Evolutionary conservation across 768 basidiomycete species (phyloP).

Genomic region (Leucogyrophana mollusca): DNA sequence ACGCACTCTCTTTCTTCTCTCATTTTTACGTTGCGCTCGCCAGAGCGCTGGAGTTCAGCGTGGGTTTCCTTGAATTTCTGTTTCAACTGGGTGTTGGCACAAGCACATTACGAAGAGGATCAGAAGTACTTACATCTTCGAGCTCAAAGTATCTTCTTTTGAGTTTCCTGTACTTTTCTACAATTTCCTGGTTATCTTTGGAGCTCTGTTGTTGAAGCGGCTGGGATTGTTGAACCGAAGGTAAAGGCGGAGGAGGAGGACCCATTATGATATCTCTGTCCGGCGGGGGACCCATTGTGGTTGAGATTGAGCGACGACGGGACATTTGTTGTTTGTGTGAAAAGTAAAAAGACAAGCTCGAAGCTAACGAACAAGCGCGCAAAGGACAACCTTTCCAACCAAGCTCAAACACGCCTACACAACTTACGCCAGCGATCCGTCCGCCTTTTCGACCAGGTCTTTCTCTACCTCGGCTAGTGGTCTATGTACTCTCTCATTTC

Average conservation of each 20-base stretch:
- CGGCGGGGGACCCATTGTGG: conserved; percentile 37
- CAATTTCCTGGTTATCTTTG: conserved; percentile 45
- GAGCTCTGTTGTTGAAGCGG: conserved; percentile 22
- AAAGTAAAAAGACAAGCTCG: conserved; percentile 14
- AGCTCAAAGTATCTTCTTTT: conserved; percentile 68
- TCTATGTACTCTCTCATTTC: too few relatives aligned
- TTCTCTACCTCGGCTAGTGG: too few relatives aligned
- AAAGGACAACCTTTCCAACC: conserved; percentile 18
- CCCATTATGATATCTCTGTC: conserved; percentile 55
- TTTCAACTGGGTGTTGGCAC: conserved; percentile 20
- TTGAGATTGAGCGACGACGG: conserved; percentile 20
- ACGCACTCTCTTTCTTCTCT: conserved; percentile 64
- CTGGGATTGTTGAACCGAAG: conserved; percentile 30
- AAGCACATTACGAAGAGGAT: not conserved
- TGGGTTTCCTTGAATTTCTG: conserved; percentile 62
- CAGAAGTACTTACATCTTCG: conserved; percentile 57
- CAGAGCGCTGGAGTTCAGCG: conserved; percentile 56
- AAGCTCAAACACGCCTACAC: conserved; percentile 35
- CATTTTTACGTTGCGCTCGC: conserved; percentile 62
- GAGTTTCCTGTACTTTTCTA: conserved; percentile 63
- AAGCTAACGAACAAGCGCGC: conserved; percentile 22
- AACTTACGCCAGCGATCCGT: conserved; percentile 7
- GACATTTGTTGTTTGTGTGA: conserved; percentile 23
- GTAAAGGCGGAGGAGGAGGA: conserved; percentile 38
- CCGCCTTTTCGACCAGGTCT: too few relatives aligned